Conservation (phyloP, 768 basidiomycete species). For the Hebeloma cylindrosporum region DNA sequence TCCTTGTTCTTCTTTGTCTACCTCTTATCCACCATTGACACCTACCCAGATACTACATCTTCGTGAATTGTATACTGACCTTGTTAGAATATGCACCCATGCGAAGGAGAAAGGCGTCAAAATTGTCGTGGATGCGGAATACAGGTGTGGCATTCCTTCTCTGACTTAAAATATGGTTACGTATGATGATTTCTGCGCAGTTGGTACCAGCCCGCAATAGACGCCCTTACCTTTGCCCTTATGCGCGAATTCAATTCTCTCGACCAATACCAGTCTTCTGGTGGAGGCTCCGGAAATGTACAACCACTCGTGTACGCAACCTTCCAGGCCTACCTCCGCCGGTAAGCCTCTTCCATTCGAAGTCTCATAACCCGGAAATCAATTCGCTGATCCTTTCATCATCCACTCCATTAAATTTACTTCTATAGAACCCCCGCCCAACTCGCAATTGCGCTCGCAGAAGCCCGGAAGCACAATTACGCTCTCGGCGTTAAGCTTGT, state of each 20-base stretch:
- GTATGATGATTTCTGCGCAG: constrained; percentile 24
- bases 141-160: constrained; percentile 45
- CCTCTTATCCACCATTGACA: constrained; percentile 34
- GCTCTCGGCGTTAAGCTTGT: constrained; percentile 90
- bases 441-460: constrained; percentile 59
- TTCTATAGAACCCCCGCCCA: constrained; percentile 64
- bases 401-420: not conserved
- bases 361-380: too few species aligned
- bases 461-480: constrained; percentile 66
- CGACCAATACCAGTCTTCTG: constrained; percentile 3
- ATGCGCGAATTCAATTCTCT: constrained; percentile 77
- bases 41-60: constrained; percentile 60
- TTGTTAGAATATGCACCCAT: constrained; percentile 61
- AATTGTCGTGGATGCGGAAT: constrained; percentile 84
- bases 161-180: not conserved
- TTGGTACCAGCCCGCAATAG: constrained; percentile 81
- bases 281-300: constrained; percentile 24
- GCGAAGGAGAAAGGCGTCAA: constrained; percentile 65
- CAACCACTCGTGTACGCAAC: constrained; percentile 83
- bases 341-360: constrained; percentile 39
- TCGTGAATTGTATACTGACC: constrained; percentile 57
- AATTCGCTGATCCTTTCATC: not conserved
- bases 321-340: constrained; percentile 84
- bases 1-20: not conserved
- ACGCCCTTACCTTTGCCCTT: constrained; percentile 72